phyloP scores from a whole-genome alignment of 352 stramenopile species.

The Blastocystis sp. region DNA sequence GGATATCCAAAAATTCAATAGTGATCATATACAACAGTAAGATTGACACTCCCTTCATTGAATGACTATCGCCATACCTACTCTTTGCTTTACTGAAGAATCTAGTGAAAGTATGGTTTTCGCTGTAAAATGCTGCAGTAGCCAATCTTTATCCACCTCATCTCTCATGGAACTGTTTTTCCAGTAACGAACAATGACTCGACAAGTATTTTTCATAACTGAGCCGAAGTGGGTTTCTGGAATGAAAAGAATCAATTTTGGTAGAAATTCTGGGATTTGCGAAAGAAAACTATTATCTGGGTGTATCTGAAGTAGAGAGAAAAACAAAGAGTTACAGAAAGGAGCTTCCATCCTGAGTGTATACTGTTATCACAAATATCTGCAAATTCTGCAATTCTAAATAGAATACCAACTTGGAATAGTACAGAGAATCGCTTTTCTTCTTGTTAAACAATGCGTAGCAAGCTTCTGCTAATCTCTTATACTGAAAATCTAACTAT shows the following conservation, averaged over 20 bases:
- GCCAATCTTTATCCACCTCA: neutral
- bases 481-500: neutral
- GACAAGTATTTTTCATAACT: slow-evolving; percentile 9
- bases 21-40: slow-evolving; percentile 39
- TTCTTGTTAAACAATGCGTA: slow-evolving; percentile 24
- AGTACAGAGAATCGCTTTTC: neutral
- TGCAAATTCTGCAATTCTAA: neutral
- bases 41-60: neutral
- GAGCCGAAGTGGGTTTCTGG: neutral
- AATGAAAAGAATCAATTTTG: neutral
- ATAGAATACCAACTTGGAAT: neutral
- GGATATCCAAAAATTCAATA: neutral
- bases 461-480: neutral
- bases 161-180: neutral
- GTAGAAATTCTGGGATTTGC: neutral
- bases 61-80: neutral
- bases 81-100: neutral
- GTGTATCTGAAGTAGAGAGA: neutral
- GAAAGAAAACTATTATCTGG: neutral
- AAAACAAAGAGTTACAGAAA: neutral
- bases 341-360: neutral
- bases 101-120: neutral
- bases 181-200: neutral
- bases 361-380: neutral
- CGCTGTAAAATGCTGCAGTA: neutral